Base-by-base conservation (phyloP, 2,329 filamentous ascomycete species). In the Penicillium sp. region DNA sequence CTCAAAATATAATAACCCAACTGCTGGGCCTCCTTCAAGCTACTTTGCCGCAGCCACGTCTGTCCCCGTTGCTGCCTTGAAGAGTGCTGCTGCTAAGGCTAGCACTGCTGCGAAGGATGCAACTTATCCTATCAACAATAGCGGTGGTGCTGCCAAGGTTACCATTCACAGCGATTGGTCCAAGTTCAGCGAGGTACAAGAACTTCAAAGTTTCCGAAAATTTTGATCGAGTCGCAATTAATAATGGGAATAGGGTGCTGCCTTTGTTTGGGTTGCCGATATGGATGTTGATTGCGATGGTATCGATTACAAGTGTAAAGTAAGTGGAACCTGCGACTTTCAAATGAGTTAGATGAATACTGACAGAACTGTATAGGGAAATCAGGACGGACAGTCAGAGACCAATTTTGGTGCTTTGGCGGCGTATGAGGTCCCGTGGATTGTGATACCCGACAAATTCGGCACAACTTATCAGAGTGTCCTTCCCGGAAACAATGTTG, bases 221-320 rank as follows among this genome's bases (percentile, higher is more conserved):
- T 14, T 8, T 2, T 10, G 13, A 11, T 10, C 22, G 48, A 11
- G 1, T 3, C 3, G 31, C 43, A 14, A 48, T 16, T 29, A 53
- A 22, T 8, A 14, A 1, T 5, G 13, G 4, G 13, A 22, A 33
- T 33, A 72, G 70, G 70, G 67, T 3, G 64, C 70, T 1, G 66
- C 70, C 10, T 60, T 67, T 37, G 65, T 67, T 27, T 72, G 60
- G 59, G 55, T 69, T 0, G 70, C 70, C 0, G 70, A 72, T 35
- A 72, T 72, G 70, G 70, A 72, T 49, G 70, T 72, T 1, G 70
- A 72, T 52, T 72, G 70, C 29, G 70, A 72, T 52, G 70, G 70
- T 1, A 51, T 69, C 4, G 61, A 72, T 42, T 63, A 65, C 29
- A 55, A 61, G 10, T 72, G 70, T 57, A 60, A 63, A 50, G 70